These are phyloP conservation scores for Schizosaccharomyces lindneri DNA, from an alignment of 805 yeast genomes.

Conservation along the genomic window DNA sequence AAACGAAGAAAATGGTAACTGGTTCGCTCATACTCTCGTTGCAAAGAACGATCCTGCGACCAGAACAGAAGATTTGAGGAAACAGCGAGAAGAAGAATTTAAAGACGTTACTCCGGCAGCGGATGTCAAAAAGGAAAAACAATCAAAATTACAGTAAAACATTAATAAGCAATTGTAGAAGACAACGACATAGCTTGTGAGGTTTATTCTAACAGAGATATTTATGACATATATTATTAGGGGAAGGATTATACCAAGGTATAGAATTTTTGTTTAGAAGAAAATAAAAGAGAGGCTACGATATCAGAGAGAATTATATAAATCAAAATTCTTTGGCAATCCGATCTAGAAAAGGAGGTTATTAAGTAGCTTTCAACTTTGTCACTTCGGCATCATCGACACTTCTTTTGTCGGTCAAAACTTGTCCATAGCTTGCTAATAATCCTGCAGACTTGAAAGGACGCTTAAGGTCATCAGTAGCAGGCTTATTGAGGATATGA, in stretches of 20 bases:
- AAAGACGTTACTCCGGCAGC: not conserved
- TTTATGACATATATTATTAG: not conserved
- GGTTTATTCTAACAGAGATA: no score
- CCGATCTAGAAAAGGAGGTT: not conserved
- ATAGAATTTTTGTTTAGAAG: not conserved
- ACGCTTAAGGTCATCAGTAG: conserved; percentile 77
- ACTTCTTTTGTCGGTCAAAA: not conserved
- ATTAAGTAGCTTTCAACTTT: not conserved
- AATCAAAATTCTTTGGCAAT: not conserved
- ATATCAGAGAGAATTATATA: no score
- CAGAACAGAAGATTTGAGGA: not conserved
- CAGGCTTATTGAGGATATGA: conserved; percentile 47
- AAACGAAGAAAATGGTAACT: not conserved
- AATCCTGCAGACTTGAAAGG: conserved; percentile 68
- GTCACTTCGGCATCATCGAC: not conserved
- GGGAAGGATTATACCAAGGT: not conserved
- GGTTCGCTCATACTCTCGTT: not conserved
- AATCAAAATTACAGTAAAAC: no score
- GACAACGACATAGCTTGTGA: no score
- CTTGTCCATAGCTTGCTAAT: conserved; percentile 15
- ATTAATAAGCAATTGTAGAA: no score
- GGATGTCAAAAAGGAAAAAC: not conserved
- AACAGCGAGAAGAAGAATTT: not conserved
- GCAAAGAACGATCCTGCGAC: not conserved
- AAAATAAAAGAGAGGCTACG: not conserved